phyloP scores from a whole-genome alignment of 768 basidiomycete species.

The Lyophyllum decastes region DNA sequence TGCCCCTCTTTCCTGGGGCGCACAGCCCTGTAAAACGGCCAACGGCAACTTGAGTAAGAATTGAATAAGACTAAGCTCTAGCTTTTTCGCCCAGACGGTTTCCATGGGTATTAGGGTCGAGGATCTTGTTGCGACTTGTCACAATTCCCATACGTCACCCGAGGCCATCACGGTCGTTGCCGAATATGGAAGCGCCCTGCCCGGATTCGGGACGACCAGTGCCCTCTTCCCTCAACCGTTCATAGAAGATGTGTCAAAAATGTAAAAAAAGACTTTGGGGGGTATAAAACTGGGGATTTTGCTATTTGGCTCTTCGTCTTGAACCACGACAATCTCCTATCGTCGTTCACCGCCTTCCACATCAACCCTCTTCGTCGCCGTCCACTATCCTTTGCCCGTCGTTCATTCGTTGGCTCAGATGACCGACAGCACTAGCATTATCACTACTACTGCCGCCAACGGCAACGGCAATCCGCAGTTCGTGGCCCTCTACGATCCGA shows the following conservation, averaged over 20 bases:
- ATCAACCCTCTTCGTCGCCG: background rate
- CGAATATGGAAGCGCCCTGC: background rate
- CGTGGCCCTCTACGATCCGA: slow-evolving; percentile 39
- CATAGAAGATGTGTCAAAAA: slow-evolving; percentile 19
- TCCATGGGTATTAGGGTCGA: background rate
- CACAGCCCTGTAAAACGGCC: too few species aligned
- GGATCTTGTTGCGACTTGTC: background rate
- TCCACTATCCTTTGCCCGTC: background rate
- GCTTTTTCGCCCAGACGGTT: background rate
- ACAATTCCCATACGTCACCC: background rate
- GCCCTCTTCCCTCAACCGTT: background rate
- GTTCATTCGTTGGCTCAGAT: slow-evolving; percentile 25
- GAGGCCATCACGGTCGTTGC: background rate
- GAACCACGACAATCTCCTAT: slow-evolving; percentile 40
- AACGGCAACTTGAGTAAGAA: too few species aligned
- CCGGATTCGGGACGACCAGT: background rate
- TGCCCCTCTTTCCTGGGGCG: background rate
- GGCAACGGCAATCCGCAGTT: slow-evolving; percentile 27
- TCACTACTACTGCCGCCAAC: slow-evolving; percentile 16
- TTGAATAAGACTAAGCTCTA: background rate
- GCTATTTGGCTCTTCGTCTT: slow-evolving; percentile 36
- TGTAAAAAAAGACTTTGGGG: background rate
- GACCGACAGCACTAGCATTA: slow-evolving; percentile 23
- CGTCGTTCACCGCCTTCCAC: slow-evolving; percentile 1
- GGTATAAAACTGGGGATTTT: slow-evolving; percentile 31